These are phyloP conservation scores for Lachancea sp. DNA, from an alignment of 805 yeast species.

Conservation along the genomic window DNA sequence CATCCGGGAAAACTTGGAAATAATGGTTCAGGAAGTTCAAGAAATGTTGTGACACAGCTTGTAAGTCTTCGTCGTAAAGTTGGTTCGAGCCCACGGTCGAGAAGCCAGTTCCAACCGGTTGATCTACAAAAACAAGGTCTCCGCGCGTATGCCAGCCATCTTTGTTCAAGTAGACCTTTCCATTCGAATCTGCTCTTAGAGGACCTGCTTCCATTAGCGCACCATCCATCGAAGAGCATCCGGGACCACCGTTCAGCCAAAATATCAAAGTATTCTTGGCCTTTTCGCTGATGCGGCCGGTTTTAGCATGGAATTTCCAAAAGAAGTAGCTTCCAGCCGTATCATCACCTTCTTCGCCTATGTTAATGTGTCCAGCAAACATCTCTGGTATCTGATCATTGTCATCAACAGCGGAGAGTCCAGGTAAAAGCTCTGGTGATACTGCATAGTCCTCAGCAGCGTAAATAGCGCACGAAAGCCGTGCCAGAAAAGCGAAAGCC, in stretches of 20 bases:
- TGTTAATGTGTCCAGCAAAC: constrained; percentile 62
- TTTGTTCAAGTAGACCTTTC: constrained; percentile 45
- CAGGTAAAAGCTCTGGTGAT: constrained; percentile 26
- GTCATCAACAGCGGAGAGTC: constrained; percentile 19
- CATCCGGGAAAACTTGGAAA: constrained; percentile 68
- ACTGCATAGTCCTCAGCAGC: constrained; percentile 19
- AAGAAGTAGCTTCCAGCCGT: constrained; percentile 61
- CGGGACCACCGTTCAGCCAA: constrained; percentile 98
- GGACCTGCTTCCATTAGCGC: constrained; percentile 93
- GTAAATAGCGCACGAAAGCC: neutral
- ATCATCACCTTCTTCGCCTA: constrained; percentile 36
- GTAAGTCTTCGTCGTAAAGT: constrained; percentile 42
- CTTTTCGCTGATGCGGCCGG: constrained; percentile 20
- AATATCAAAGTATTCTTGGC: constrained; percentile 47
- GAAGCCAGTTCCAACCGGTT: constrained; percentile 92
- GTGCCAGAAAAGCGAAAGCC: neutral
- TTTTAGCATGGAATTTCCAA: constrained; percentile 51
- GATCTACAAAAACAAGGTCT: constrained; percentile 82
- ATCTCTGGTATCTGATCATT: constrained; percentile 32
- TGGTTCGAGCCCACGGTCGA: constrained; percentile 46
- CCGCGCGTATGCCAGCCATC: constrained; percentile 84
- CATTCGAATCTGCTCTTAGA: constrained; percentile 49
- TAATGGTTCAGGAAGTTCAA: constrained; percentile 59
- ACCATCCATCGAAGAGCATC: constrained; percentile 97
- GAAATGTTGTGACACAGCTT: constrained; percentile 56